Conservation (phyloP, 306 rosid species). For the Rosa persica region DNA sequence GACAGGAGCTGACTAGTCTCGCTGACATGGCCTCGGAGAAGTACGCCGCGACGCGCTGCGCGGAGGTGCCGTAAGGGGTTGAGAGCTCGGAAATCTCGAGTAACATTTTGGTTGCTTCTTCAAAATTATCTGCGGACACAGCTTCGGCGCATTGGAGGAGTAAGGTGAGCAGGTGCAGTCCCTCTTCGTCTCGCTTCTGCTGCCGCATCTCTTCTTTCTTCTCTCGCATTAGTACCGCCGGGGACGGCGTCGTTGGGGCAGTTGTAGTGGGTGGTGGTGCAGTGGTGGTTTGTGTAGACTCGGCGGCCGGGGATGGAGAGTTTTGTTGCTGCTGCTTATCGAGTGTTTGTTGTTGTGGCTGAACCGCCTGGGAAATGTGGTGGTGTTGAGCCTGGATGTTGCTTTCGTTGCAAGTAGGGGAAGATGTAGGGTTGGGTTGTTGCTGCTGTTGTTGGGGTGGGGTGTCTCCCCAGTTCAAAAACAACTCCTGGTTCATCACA, state of each 20-base stretch:
- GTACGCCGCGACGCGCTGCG: slow-evolving; percentile 94
- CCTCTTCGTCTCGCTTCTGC: slow-evolving; percentile 84
- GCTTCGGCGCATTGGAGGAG: slow-evolving; percentile 96
- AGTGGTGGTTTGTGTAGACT: not conserved
- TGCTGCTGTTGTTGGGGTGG: not conserved
- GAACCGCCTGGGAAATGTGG: not conserved
- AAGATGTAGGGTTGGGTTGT: slow-evolving; percentile 14
- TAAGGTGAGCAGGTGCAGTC: slow-evolving; percentile 77
- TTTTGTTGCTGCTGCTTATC: slow-evolving; percentile 5
- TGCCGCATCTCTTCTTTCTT: slow-evolving; percentile 73
- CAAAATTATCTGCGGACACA: slow-evolving; percentile 79
- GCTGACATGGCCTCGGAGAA: slow-evolving; percentile 99
- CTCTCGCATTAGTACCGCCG: slow-evolving; percentile 40
- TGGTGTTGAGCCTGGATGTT: not conserved
- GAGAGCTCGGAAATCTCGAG: slow-evolving; percentile 85
- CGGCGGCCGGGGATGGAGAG: slow-evolving; percentile 2
- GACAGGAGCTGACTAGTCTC: slow-evolving; percentile 80
- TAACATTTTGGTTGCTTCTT: slow-evolving; percentile 78
- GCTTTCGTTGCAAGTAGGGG: slow-evolving; percentile 7
- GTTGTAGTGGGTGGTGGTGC: slow-evolving; percentile 1
- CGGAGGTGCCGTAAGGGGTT: slow-evolving; percentile 89
- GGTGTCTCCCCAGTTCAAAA: slow-evolving; percentile 52
- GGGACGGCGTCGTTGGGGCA: slow-evolving; percentile 4
- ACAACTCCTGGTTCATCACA: slow-evolving; percentile 38
- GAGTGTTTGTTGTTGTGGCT: slow-evolving; percentile 6